Conservation (phyloP, 176 grass and related monocot genomes). For the Avena atlantica region DNA sequence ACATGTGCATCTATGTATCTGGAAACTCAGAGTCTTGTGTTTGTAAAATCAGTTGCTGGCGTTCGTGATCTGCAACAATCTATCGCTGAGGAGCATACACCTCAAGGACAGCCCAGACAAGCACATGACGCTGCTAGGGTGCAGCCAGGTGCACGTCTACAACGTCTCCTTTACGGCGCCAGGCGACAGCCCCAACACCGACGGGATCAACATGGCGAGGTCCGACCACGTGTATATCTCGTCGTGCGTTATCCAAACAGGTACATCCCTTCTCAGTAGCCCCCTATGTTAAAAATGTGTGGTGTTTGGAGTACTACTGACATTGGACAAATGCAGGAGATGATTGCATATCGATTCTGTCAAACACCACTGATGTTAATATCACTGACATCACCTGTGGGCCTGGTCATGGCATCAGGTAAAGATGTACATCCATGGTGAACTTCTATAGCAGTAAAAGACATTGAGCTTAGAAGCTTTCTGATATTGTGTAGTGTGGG, state of each 20-base stretch:
- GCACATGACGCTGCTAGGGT: constrained; percentile 60
- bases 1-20: background rate
- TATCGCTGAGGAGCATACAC: constrained; percentile 48
- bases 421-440: background rate
- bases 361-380: constrained; percentile 37
- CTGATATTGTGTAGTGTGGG: constrained; percentile 62
- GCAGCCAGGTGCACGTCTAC: constrained; percentile 38
- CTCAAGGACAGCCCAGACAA: constrained; percentile 60
- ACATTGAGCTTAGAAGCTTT: background rate
- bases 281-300: background rate
- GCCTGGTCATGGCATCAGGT: constrained; percentile 89
- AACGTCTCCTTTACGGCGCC: constrained; percentile 53
- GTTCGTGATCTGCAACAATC: constrained; percentile 51
- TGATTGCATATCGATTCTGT: constrained; percentile 70
- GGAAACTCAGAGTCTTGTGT: background rate
- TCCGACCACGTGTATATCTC: constrained; percentile 52
- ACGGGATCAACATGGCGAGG: constrained; percentile 55
- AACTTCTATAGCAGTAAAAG: constrained; percentile 13
- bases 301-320: background rate
- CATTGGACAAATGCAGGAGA: constrained; percentile 56
- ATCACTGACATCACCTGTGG: constrained; percentile 54
- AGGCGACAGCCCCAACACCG: constrained; percentile 74
- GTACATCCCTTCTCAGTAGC: constrained; percentile 29
- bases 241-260: constrained; percentile 47
- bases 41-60: constrained; percentile 44